A percentile compares a stretch with the other conserved stretches of the same genome.
Conservation (phyloP, 2,329 filamentous ascomycete species). For the Trichoderma breve region DNA sequence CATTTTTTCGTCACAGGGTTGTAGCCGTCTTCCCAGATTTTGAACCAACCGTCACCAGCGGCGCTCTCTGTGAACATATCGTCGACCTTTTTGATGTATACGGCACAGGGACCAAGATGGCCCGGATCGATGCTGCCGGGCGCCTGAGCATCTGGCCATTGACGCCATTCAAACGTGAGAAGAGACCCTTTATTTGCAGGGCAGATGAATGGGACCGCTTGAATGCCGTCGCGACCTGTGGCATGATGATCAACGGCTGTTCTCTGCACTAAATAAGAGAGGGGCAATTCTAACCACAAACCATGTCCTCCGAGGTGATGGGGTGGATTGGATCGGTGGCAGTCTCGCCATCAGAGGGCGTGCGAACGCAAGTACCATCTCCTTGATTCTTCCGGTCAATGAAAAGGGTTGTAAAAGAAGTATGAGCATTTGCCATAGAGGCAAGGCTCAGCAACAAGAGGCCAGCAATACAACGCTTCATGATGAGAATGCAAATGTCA, state of each 20-base stretch:
- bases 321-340: slow-evolving; percentile 58
- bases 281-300: slow-evolving; percentile 58
- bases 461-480: slow-evolving; percentile 31
- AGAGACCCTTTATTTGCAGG: slow-evolving; percentile 51
- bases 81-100: slow-evolving; percentile 70
- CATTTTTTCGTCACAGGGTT: slow-evolving; percentile 54
- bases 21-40: slow-evolving; percentile 71
- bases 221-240: slow-evolving; percentile 44
- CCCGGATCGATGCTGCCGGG: slow-evolving; percentile 57
- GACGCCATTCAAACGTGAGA: slow-evolving; percentile 66
- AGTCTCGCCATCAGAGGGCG: slow-evolving; percentile 52
- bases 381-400: slow-evolving; percentile 63
- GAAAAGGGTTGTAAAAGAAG: slow-evolving; percentile 62
- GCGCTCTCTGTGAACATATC: slow-evolving; percentile 53
- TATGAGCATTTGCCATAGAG: slow-evolving; percentile 52
- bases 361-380: slow-evolving; percentile 69
- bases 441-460: slow-evolving; percentile 37
- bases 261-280: not conserved
- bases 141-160: slow-evolving; percentile 54
- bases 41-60: slow-evolving; percentile 71
- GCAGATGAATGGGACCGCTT: slow-evolving; percentile 48
- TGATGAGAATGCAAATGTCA: slow-evolving; percentile 30
- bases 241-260: not conserved
- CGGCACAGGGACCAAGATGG: slow-evolving; percentile 67
- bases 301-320: slow-evolving; percentile 61